phyloP scores from a whole-genome alignment of 177 flowering plant species.

The Vitis hybrid region DNA sequence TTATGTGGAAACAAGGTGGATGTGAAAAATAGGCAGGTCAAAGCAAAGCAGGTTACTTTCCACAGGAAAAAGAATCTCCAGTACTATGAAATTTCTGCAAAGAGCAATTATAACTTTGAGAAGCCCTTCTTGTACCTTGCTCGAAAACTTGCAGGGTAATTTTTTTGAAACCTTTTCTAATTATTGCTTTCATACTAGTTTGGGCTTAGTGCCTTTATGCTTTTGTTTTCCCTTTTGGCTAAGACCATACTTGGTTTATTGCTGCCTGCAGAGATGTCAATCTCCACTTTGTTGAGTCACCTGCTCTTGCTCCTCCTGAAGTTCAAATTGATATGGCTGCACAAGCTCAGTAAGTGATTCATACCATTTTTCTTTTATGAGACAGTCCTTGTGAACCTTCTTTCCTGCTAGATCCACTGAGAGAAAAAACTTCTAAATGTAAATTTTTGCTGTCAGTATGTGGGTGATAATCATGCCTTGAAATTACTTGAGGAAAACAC shows the following conservation, averaged over 20 bases:
- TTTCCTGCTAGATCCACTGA: background rate
- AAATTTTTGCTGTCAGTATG: no score
- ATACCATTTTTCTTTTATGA: background rate
- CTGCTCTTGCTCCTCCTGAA: conserved; percentile 90
- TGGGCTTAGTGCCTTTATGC: background rate
- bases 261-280: conserved; percentile 48
- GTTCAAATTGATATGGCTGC: conserved; percentile 71
- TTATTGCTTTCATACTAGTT: background rate
- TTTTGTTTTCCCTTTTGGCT: background rate
- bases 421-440: no score
- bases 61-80: conserved; percentile 91
- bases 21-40: conserved; percentile 92
- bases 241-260: background rate
- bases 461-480: no score
- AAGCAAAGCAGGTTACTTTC: conserved; percentile 92
- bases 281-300: conserved; percentile 78
- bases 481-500: no score
- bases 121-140: conserved; percentile 91
- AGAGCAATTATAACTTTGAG: conserved; percentile 92
- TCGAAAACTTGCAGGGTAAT: conserved; percentile 84
- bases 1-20: conserved; percentile 97
- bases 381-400: background rate
- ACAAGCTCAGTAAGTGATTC: conserved; percentile 46
- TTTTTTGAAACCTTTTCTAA: background rate
- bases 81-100: conserved; percentile 90